Conservation (phyloP, 2,329 filamentous ascomycete species). For the Cercospora brassicicola region DNA sequence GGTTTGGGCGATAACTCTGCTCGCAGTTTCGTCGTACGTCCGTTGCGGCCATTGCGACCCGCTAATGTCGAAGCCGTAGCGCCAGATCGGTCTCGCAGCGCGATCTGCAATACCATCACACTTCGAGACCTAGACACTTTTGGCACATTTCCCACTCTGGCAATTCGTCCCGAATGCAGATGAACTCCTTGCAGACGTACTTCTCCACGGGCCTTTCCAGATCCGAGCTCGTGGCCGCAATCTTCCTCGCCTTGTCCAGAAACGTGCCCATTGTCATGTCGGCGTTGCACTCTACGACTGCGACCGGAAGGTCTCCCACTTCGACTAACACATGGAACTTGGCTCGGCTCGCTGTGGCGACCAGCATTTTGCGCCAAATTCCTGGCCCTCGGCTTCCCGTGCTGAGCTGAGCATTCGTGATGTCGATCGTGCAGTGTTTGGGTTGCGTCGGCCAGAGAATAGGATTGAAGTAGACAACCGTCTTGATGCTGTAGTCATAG, state of each 20-base stretch:
- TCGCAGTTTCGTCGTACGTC: not conserved
- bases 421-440: not conserved
- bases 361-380: not conserved
- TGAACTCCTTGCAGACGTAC: not conserved
- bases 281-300: not conserved
- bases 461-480: not conserved
- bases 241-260: constrained; percentile 1
- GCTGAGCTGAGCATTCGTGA: not conserved
- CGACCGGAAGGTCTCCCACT: not conserved
- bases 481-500: not conserved
- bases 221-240: not conserved
- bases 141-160: not conserved
- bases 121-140: not conserved
- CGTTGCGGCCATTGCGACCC: not conserved
- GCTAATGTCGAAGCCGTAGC: not conserved
- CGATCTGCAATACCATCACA: not conserved
- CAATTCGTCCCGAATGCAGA: not conserved
- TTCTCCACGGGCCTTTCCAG: not conserved
- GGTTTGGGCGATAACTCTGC: not conserved
- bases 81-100: not conserved
- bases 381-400: not conserved
- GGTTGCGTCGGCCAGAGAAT: constrained; percentile 3
- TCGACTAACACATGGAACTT: not conserved
- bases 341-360: not conserved
- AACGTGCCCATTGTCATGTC: not conserved